phyloP scores from a whole-genome alignment of 306 rosid species.

The Mimosa pudica region DNA sequence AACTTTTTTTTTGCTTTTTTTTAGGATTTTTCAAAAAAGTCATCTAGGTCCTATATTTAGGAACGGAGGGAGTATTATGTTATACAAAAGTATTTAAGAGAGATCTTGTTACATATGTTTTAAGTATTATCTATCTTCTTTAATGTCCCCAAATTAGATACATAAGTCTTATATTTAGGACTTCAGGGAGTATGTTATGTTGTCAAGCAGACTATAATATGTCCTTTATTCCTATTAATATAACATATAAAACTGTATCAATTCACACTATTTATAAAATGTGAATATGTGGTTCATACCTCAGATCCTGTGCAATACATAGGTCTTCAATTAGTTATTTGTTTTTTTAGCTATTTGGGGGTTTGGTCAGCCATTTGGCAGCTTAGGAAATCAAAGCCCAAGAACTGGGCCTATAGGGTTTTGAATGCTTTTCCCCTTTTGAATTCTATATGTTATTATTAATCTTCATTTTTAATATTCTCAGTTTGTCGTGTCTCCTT shows the following conservation, averaged over 20 bases:
- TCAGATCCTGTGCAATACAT: background rate
- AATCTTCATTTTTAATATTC: background rate
- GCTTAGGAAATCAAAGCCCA: background rate
- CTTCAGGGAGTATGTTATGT: background rate
- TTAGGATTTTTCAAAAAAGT: too few species aligned
- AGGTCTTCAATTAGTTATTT: background rate
- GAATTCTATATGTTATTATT: background rate
- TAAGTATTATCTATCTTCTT: too few species aligned
- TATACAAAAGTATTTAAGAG: too few species aligned
- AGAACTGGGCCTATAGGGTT: background rate
- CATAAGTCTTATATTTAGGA: too few species aligned
- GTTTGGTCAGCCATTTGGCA: background rate
- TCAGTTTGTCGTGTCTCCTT: background rate
- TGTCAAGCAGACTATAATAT: background rate
- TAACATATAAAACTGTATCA: background rate
- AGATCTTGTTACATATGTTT: too few species aligned
- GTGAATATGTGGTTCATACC: background rate
- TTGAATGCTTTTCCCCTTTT: background rate
- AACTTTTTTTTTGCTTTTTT: too few species aligned
- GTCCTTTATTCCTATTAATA: slow-evolving; percentile 16
- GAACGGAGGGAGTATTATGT: too few species aligned
- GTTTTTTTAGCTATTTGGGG: background rate
- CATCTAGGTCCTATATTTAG: too few species aligned
- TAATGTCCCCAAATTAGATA: too few species aligned
- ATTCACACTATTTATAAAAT: background rate